Percentiles rank a stretch among this genome's conserved stretches.
Evolutionary conservation across 2,329 filamentous ascomycete species (phyloP).

Genomic region (Colletotrichum orchidophilum): DNA sequence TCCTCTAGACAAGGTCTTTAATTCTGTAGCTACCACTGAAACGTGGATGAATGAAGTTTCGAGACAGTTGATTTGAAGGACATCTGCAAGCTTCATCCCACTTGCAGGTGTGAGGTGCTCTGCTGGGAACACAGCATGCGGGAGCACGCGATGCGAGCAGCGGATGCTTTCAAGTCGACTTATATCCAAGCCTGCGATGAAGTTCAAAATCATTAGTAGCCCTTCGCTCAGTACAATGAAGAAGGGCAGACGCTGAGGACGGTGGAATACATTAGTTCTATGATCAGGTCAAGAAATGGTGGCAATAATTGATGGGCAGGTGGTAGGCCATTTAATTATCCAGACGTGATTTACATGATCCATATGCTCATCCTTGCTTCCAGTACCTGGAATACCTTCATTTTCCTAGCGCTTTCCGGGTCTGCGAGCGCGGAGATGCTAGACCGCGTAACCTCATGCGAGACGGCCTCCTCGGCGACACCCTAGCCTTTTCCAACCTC

Average conservation of each 20-base stretch:
- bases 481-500: conserved; percentile 68
- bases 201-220: conserved; percentile 66
- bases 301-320: conserved; percentile 72
- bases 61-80: not conserved
- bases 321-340: conserved; percentile 48
- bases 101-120: not conserved
- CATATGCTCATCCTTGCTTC: not conserved
- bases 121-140: conserved; percentile 4
- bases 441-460: conserved; percentile 71
- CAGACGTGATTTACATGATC: not conserved
- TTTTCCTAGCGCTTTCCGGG: conserved; percentile 68
- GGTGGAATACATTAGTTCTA: conserved; percentile 52
- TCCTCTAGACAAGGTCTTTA: not conserved
- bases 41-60: not conserved
- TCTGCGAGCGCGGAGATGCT: conserved; percentile 74
- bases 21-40: not conserved
- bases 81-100: not conserved
- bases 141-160: not conserved
- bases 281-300: conserved; percentile 66
- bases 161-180: conserved; percentile 7
- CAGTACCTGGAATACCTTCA: no score
- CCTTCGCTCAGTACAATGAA: not conserved
- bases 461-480: conserved; percentile 63
- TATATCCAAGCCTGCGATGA: conserved; percentile 73
- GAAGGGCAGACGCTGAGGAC: conserved; percentile 12